A percentile compares a stretch with the other conserved stretches of the same genome.
These are phyloP conservation scores for Aspergillus sclerotiicarbonarius DNA, from an alignment of 495 filamentous ascomycete genomes.

Conservation along the genomic window DNA sequence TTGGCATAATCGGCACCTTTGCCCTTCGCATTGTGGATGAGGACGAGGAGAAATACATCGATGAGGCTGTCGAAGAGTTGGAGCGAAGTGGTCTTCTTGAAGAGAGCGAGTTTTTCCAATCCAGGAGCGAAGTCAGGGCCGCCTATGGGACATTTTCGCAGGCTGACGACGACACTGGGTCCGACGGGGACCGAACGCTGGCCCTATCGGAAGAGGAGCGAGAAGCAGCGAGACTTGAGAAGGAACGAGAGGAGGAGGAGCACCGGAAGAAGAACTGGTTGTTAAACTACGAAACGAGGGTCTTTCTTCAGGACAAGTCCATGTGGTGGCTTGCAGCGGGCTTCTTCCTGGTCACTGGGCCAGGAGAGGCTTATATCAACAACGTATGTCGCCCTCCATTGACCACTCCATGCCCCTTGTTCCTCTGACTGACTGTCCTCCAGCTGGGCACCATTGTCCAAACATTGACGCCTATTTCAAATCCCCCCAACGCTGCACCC, in stretches of 20 bases:
- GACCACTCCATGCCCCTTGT: conserved; percentile 1
- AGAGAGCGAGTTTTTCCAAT: conserved; percentile 60
- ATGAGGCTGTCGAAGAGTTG: conserved; percentile 80
- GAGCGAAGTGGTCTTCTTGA: conserved; percentile 83
- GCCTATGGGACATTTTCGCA: conserved; percentile 56
- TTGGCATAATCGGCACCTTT: conserved; percentile 73
- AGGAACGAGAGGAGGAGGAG: conserved; percentile 60
- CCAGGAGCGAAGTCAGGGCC: conserved; percentile 32
- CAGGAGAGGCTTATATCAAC: conserved; percentile 95
- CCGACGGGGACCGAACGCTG: conserved; percentile 30
- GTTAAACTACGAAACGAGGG: conserved; percentile 79
- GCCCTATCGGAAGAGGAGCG: conserved; percentile 46
- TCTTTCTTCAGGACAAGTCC: conserved; percentile 79
- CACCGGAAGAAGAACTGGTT: conserved; percentile 77
- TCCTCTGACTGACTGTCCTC: neutral
- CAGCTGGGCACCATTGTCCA: conserved; percentile 85
- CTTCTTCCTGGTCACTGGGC: conserved; percentile 91
- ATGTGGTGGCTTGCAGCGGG: conserved; percentile 94
- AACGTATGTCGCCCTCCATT: conserved; percentile 53
- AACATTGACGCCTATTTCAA: conserved; percentile 68
- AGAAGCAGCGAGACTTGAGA: conserved; percentile 45
- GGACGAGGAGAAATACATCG: conserved; percentile 67
- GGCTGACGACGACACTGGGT: conserved; percentile 24
- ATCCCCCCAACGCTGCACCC: conserved; percentile 41
- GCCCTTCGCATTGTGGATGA: conserved; percentile 66